These are phyloP conservation scores for Plantago lanceolata DNA, from an alignment of 305 asterid species.

Conservation along the genomic window DNA sequence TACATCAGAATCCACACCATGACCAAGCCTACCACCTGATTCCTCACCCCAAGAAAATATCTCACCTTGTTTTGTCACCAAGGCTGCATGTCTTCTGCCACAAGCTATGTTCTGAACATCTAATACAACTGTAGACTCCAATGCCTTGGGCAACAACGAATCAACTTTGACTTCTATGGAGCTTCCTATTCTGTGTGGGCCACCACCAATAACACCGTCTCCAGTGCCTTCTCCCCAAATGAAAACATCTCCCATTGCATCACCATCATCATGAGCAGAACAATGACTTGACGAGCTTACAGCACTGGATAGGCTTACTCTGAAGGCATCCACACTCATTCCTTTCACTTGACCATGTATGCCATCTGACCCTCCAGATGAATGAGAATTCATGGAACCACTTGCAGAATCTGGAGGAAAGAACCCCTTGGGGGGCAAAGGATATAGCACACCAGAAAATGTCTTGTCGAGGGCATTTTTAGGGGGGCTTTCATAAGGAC, in stretches of 20 bases:
- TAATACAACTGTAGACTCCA: conserved; percentile 77
- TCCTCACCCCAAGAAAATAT: conserved; percentile 92
- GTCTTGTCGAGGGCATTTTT: conserved; percentile 61
- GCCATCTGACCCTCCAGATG: conserved; percentile 81
- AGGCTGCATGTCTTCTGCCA: conserved; percentile 68
- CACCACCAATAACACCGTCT: conserved; percentile 76
- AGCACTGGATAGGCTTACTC: conserved; percentile 93
- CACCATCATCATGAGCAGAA: conserved; percentile 87
- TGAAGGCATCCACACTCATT: conserved; percentile 68
- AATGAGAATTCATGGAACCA: conserved; percentile 65
- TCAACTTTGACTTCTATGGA: conserved; percentile 50
- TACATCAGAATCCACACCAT: conserved; percentile 86
- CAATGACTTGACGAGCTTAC: conserved; percentile 95
- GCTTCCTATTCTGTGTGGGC: conserved; percentile 50
- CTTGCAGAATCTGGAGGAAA: conserved; percentile 67
- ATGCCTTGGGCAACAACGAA: conserved; percentile 69
- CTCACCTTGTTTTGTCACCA: conserved; percentile 87
- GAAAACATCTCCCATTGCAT: conserved; percentile 85
- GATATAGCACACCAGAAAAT: conserved; percentile 56
- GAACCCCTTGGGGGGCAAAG: conserved; percentile 69
- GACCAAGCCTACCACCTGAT: conserved; percentile 89
- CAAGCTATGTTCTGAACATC: conserved; percentile 88
- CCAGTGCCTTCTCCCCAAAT: conserved; percentile 89
- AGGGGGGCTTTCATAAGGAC: conserved; percentile 82
- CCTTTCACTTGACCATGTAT: conserved; percentile 64